A percentile compares a stretch with the other conserved stretches of the same genome.
Conservation (phyloP, 2,329 filamentous ascomycete species). For the Phoma herbarum region DNA sequence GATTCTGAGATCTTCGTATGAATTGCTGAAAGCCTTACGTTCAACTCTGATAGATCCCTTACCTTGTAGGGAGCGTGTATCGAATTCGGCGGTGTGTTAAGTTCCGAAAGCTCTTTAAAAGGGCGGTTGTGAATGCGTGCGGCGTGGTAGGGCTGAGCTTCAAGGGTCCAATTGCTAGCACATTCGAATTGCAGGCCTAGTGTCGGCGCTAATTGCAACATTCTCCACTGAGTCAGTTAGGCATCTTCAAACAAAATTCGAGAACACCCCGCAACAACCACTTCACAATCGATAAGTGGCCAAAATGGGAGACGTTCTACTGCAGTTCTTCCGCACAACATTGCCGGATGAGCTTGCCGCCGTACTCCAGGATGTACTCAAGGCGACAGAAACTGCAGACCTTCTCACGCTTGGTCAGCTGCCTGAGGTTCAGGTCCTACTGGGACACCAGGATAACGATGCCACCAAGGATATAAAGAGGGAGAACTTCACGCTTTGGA, state of each 20-base stretch:
- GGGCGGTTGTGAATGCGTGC: slow-evolving; percentile 8
- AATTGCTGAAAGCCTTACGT: background rate
- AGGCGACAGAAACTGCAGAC: slow-evolving; percentile 54
- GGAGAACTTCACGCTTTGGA: slow-evolving; percentile 53
- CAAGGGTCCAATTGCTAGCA: slow-evolving; percentile 14
- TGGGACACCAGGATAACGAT: slow-evolving; percentile 52
- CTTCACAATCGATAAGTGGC: slow-evolving; percentile 24
- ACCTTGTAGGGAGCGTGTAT: background rate
- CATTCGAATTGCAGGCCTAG: slow-evolving; percentile 32
- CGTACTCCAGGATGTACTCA: slow-evolving; percentile 50
- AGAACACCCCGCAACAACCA: slow-evolving; percentile 30
- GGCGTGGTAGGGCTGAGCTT: slow-evolving; percentile 12
- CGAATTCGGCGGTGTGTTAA: background rate
- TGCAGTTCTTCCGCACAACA: slow-evolving; percentile 52
- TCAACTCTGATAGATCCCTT: background rate
- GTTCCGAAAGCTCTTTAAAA: slow-evolving; percentile 1
- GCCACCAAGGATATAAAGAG: slow-evolving; percentile 41
- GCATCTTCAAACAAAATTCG: slow-evolving; percentile 32
- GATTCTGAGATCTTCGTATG: background rate
- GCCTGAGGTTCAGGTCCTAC: slow-evolving; percentile 52
- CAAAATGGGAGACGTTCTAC: slow-evolving; percentile 55
- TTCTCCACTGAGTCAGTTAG: slow-evolving; percentile 42
- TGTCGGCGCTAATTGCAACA: slow-evolving; percentile 33
- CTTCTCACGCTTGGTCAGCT: slow-evolving; percentile 53
- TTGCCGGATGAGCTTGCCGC: slow-evolving; percentile 55